These are phyloP conservation scores for Cymbidium sinense DNA, from an alignment of 106 monocot species.

Conservation along the genomic window DNA sequence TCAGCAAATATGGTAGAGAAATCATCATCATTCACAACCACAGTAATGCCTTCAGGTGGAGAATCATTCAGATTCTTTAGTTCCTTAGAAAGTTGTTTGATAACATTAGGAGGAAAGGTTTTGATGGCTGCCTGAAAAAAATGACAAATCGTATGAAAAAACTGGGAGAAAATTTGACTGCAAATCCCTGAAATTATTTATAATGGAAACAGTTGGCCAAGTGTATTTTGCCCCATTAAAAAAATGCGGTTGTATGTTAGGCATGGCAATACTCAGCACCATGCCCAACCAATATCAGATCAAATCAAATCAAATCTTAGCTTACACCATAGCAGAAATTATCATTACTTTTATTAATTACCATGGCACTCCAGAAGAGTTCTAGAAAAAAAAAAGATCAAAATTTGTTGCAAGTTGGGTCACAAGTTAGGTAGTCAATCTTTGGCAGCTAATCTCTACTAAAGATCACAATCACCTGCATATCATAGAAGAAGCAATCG, in stretches of 20 bases:
- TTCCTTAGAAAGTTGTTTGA: constrained; percentile 86
- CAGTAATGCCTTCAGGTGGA: constrained; percentile 93
- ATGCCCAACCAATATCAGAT: not conserved
- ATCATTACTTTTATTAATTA: not conserved
- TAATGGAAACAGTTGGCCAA: not conserved
- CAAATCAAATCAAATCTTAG: not conserved
- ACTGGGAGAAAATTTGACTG: not conserved
- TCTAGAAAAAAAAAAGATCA: not conserved
- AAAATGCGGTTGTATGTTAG: not conserved
- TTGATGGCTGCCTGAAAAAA: constrained; percentile 70
- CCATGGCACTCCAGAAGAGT: not conserved
- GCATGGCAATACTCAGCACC: not conserved
- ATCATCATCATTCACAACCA: constrained; percentile 88
- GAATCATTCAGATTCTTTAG: constrained; percentile 88
- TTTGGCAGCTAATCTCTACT: not conserved
- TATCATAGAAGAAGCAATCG: not conserved
- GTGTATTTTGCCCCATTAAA: not conserved
- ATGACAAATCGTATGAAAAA: not conserved
- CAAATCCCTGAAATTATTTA: not conserved
- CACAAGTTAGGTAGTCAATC: not conserved
- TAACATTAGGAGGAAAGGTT: constrained; percentile 92
- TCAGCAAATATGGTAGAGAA: constrained; percentile 91
- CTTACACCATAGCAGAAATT: not conserved
- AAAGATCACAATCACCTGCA: constrained; percentile 1
- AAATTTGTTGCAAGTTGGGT: not conserved